Evolutionary conservation across 2,329 filamentous ascomycete species (phyloP).

Genomic region (Arthrobotrys entomopaga): DNA sequence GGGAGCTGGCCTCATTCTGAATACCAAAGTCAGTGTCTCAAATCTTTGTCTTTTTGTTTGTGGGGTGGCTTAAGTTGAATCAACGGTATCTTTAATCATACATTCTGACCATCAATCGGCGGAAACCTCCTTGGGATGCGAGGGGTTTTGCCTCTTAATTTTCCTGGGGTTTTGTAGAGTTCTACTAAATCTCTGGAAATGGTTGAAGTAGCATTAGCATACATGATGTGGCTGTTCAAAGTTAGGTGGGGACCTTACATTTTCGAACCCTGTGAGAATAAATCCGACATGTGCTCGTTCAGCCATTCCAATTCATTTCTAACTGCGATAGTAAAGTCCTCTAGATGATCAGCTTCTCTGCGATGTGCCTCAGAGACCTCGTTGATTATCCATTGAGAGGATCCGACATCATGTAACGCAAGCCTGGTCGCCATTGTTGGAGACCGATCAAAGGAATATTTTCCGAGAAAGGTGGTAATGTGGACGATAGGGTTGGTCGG

Average conservation of each 20-base stretch:
- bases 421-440: constrained; percentile 33
- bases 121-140: constrained; percentile 72
- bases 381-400: constrained; percentile 82
- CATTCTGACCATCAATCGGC: constrained; percentile 12
- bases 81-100: not conserved
- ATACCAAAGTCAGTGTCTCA: too few relatives aligned
- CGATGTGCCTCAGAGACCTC: constrained; percentile 82
- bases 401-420: constrained; percentile 70
- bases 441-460: not conserved
- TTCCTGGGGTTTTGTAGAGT: constrained; percentile 93
- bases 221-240: not conserved
- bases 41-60: too few relatives aligned
- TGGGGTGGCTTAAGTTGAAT: too few relatives aligned
- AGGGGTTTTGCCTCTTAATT: constrained; percentile 82
- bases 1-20: too few relatives aligned
- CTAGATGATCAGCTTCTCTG: constrained; percentile 81
- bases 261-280: constrained; percentile 73
- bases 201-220: not conserved
- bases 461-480: not conserved
- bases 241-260: constrained; percentile 11
- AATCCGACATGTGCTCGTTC: constrained; percentile 96
- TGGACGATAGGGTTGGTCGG: not conserved
- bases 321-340: constrained; percentile 92
- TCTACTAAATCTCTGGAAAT: constrained; percentile 83
- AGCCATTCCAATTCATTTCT: constrained; percentile 97